Conservation (phyloP, 768 basidiomycete species). For the Kondoa malvinella region DNA sequence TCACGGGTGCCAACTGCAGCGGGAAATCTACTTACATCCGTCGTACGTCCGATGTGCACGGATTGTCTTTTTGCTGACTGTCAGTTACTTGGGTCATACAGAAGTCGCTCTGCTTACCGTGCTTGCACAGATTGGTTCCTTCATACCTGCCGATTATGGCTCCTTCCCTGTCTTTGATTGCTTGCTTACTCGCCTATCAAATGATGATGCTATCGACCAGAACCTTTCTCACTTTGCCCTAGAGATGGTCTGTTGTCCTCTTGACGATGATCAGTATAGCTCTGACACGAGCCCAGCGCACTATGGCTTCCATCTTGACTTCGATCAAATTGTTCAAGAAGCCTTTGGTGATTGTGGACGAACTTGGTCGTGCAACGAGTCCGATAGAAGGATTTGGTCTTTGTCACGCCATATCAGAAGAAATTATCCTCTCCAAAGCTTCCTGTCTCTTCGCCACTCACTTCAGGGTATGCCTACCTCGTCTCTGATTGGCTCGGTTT, state of each 20-base stretch:
- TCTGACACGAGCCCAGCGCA: not conserved
- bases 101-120: not conserved
- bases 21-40: conserved; percentile 82
- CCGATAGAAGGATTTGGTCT: conserved; percentile 50
- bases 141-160: conserved; percentile 78
- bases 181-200: conserved; percentile 70
- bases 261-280: not conserved
- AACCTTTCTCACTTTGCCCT: conserved; percentile 83
- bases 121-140: conserved; percentile 20
- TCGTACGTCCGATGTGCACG: conserved; percentile 75
- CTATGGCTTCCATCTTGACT: conserved; percentile 25
- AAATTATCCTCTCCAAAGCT: conserved; percentile 47
- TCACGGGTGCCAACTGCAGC: conserved; percentile 31
- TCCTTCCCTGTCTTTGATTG: conserved; percentile 73
- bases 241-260: conserved; percentile 47
- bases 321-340: conserved; percentile 50
- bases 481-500: not conserved
- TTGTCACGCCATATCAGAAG: conserved; percentile 35
- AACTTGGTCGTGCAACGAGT: conserved; percentile 72
- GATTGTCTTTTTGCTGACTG: conserved; percentile 63
- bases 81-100: no score
- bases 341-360: conserved; percentile 70
- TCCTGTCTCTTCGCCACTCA: conserved; percentile 86
- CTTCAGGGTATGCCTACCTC: conserved; percentile 11
- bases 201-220: conserved; percentile 82